These are phyloP conservation scores for Phytophthora litchii DNA, from an alignment of 352 stramenopile genomes.

Conservation along the genomic window DNA sequence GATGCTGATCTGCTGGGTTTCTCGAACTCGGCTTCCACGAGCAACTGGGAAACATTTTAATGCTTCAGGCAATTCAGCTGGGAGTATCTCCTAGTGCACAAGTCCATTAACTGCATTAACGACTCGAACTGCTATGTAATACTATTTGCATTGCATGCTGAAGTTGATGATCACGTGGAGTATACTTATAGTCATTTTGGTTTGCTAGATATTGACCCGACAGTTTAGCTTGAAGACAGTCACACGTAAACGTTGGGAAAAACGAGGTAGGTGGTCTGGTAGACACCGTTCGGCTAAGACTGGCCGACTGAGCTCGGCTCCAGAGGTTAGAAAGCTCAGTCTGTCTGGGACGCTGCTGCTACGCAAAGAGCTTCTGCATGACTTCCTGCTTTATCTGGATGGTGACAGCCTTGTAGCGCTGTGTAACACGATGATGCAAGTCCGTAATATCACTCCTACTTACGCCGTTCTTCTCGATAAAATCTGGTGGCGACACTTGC, in stretches of 20 bases:
- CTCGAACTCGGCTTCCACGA: constrained; percentile 34
- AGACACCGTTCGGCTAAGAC: constrained; percentile 22
- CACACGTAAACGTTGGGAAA: neutral
- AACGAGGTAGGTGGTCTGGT: neutral
- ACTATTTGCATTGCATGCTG: constrained; percentile 6
- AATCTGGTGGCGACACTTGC: constrained; percentile 27
- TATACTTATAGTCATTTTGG: constrained; percentile 6
- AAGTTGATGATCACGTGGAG: neutral
- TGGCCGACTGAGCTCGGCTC: constrained; percentile 11
- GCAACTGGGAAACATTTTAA: constrained; percentile 70
- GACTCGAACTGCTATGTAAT: neutral
- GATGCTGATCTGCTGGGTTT: constrained; percentile 49
- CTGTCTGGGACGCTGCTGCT: constrained; percentile 21
- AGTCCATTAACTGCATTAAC: constrained; percentile 9
- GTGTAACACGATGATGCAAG: constrained; percentile 20
- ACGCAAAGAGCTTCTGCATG: constrained; percentile 27
- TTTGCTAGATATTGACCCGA: constrained; percentile 11
- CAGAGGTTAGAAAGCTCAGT: neutral
- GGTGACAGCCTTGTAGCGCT: constrained; percentile 9
- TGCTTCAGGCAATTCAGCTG: no score
- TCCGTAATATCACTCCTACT: neutral
- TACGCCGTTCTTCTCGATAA: constrained; percentile 8
- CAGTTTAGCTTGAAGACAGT: constrained; percentile 10
- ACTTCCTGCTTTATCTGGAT: constrained; percentile 28
- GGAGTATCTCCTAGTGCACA: no score